Conservation (phyloP, 805 yeast species). For the Torulaspora gathmanii region DNA sequence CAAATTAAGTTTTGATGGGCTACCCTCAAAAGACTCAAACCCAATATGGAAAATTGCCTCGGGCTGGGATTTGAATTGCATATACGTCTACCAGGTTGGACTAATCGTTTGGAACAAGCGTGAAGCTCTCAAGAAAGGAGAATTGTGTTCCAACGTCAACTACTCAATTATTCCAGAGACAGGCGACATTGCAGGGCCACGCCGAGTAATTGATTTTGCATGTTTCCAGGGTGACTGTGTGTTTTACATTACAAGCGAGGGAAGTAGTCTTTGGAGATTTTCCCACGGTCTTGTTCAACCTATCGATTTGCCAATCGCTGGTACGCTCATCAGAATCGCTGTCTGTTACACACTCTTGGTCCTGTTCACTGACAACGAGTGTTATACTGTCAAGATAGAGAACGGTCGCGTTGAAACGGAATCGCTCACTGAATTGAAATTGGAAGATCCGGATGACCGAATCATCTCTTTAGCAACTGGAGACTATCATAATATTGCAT, state of each 20-base stretch:
- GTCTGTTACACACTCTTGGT: constrained; percentile 55
- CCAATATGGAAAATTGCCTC: constrained; percentile 48
- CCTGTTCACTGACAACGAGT: constrained; percentile 49
- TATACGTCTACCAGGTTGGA: constrained; percentile 47
- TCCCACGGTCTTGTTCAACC: constrained; percentile 21
- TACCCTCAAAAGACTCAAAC: constrained; percentile 22
- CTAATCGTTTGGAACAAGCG: constrained; percentile 53
- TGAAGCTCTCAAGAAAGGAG: constrained; percentile 29
- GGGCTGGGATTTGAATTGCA: constrained; percentile 63
- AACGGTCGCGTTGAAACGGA: constrained; percentile 16
- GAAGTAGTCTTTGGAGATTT: constrained; percentile 39
- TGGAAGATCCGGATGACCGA: constrained; percentile 39
- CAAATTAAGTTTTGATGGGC: constrained; percentile 37
- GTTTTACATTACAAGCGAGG: constrained; percentile 45
- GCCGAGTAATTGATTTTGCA: constrained; percentile 49
- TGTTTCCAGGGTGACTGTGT: constrained; percentile 45
- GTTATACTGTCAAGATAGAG: constrained; percentile 24
- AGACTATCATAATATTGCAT: constrained; percentile 64
- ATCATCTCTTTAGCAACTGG: constrained; percentile 61
- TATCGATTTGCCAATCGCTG: constrained; percentile 16
- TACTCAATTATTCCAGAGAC: constrained; percentile 43
- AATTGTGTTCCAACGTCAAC: constrained; percentile 37
- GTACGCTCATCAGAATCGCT: constrained; percentile 46
- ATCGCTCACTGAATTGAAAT: constrained; percentile 14
- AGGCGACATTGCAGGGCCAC: constrained; percentile 31